Base-by-base conservation (phyloP, 140 eudicot species). In the Stevia rebaudiana region DNA sequence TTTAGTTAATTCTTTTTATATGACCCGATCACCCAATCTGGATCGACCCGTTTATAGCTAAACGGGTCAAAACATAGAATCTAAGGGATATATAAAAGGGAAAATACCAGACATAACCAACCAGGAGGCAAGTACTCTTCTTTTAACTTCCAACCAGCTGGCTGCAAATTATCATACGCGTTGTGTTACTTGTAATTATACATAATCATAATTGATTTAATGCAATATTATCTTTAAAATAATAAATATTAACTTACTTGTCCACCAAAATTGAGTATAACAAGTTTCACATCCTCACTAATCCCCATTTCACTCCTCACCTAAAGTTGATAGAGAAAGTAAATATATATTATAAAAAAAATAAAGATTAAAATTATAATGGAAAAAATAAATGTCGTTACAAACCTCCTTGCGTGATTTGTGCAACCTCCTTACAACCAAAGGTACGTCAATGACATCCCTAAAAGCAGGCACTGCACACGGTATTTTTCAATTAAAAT, bases 391-490 rank as follows among this genome's bases (percentile, higher is more conserved):
- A 61, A 70, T 36, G 60, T 17, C 11, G 57, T 30, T 60, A 8
- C 87, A 11, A 57, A 88, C 98, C 96, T 92, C 95, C 74, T 85
- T 73, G 56, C 94, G 95, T 30, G 88, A 61, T 82, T 80, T 88
- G 83, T 87, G 98, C 65, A 92, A 63, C 79, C 94, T 85, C 78
- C 98, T 83, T 49, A 92, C 98, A 55, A 92, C 98, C 68, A 92
- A 75, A 51, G 98, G 98, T 61, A 92, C 95, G 71, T 92, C 98
- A 46, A 92, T 76, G 51, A 81, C 89, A 36, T 92, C 98, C 68
- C 98, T 86, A 55, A 92, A 92, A 63, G 98, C 98, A 72, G 98
- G 98, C 98, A 92, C 98, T 92, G 81, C 65, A 83, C 12, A 57
- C 8, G 5, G 43, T 36, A 37, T 5, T 35, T 57, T 59, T 22